Evolutionary conservation across 352 stramenopile genomes (phyloP), one percentile per base, ranked within the genome.

Genomic region (Phytophthora megakarya): DNA sequence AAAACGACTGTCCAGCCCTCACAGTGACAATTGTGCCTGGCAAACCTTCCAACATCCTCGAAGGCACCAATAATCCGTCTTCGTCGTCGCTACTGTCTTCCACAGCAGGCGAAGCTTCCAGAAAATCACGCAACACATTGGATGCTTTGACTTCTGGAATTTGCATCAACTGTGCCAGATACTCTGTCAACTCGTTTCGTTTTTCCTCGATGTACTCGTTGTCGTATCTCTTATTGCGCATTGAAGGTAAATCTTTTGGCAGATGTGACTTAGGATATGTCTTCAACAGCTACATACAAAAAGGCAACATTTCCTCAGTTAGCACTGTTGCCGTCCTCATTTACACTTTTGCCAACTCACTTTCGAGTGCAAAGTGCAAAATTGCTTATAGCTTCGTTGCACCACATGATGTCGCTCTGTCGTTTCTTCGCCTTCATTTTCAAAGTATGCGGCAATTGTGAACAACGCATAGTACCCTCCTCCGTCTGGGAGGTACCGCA

Each of bases 181-280:
- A 92, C 44, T 43, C 49, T 38, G 87, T 90, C 40, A 92, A 61
- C 26, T 87, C 74, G 66, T 81, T 61, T 5, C 72, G 69, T 46
- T 93, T 93, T n/a, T 88, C 67, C 49, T 89, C 71, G 53, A 93
- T 88, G 72, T 93, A 93, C 43, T 80, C 66, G 55, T 84, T 87
- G 65, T 90, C 78, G 45, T 88, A 86, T 45, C 81, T 83, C 51
- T 90, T 89, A 30, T 80, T 84, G 48, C 80, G 75, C 78, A 93
- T 86, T 2, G 76, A 63, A 12, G 84, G 84, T 32, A 93, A 62
- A 3, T 85, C 72, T 30, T 78, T 76, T 8, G 81, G 81, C 37
- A 91, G 26, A 25, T 84, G 76, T 9, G 81, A 87, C 65, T 86
- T 87, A 23, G 84, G 84, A 38, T 89, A 93, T 45, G 84, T 93